phyloP scores from a whole-genome alignment of 345 rosid genomes.

The Camelina hispida region DNA sequence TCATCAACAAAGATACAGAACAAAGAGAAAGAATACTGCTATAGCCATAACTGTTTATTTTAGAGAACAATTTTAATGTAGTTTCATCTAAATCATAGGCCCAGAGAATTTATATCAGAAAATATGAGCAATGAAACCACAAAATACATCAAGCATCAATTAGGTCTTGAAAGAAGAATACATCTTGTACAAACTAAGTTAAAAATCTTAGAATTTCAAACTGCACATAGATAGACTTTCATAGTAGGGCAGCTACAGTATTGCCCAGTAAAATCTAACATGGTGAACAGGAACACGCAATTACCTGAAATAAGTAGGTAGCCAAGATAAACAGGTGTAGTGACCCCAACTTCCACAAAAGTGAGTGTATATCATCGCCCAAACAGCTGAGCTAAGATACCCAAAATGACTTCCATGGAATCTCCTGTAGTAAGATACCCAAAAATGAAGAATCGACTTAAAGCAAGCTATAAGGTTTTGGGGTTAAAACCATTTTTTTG shows the following conservation, averaged over 20 bases:
- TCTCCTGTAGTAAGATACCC: constrained; percentile 58
- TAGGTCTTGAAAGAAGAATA: constrained; percentile 8
- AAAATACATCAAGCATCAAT: constrained; percentile 28
- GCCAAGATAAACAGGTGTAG: constrained; percentile 92
- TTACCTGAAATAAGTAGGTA: constrained; percentile 94
- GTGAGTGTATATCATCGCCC: constrained; percentile 97
- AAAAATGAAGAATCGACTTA: constrained; percentile 11
- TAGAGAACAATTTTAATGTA: constrained; percentile 14
- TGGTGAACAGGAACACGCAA: constrained; percentile 21
- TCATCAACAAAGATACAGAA: constrained; percentile 27
- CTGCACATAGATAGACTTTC: constrained; percentile 1
- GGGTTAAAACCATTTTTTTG: constrained; percentile 20
- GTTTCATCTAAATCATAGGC: neutral
- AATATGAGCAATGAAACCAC: constrained; percentile 24
- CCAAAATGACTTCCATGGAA: constrained; percentile 92
- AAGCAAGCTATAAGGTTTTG: constrained; percentile 15
- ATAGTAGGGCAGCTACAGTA: constrained; percentile 3
- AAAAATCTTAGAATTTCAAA: neutral
- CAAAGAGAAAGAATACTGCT: constrained; percentile 2
- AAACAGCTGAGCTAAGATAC: constrained; percentile 74
- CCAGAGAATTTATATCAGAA: constrained; percentile 17
- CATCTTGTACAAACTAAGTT: constrained; percentile 12
- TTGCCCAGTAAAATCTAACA: constrained; percentile 12
- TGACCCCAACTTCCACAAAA: constrained; percentile 99
- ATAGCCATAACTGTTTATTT: neutral